Evolutionary conservation across 805 yeast species (phyloP).

Genomic region (Saturnispora mendoncae): DNA sequence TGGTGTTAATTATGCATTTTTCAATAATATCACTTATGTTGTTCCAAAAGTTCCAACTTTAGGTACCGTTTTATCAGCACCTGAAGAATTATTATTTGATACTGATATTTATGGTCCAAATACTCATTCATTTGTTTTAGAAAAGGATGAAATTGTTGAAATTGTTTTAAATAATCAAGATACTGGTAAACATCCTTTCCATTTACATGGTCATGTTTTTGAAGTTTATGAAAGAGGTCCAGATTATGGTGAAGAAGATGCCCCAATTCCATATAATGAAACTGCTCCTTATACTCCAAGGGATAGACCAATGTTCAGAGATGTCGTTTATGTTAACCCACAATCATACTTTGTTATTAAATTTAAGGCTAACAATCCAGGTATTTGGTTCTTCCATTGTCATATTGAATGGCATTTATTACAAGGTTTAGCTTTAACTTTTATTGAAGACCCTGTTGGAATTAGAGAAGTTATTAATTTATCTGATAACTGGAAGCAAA

Average conservation of each 20-base stretch:
- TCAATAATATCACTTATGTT: constrained; percentile 75
- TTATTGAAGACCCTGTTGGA: constrained; percentile 76
- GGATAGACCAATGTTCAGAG: constrained; percentile 76
- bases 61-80: constrained; percentile 65
- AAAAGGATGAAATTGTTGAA: constrained; percentile 61
- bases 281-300: constrained; percentile 48
- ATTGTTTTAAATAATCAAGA: constrained; percentile 79
- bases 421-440: constrained; percentile 79
- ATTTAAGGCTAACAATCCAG: constrained; percentile 90
- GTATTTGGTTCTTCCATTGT: constrained; percentile 98
- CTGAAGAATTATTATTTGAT: constrained; percentile 36
- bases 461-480: constrained; percentile 56
- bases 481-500: constrained; percentile 48
- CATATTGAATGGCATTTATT: constrained; percentile 97
- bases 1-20: constrained; percentile 94
- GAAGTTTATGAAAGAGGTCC: constrained; percentile 71
- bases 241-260: constrained; percentile 44
- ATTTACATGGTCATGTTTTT: constrained; percentile 89
- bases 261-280: constrained; percentile 51
- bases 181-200: constrained; percentile 96
- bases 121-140: constrained; percentile 66
- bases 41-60: constrained; percentile 82
- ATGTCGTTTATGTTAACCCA: constrained; percentile 68
- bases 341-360: constrained; percentile 80
- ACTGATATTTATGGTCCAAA: constrained; percentile 64